Conservation (phyloP, 495 filamentous ascomycete genomes). For the Penicillium steckii region DNA sequence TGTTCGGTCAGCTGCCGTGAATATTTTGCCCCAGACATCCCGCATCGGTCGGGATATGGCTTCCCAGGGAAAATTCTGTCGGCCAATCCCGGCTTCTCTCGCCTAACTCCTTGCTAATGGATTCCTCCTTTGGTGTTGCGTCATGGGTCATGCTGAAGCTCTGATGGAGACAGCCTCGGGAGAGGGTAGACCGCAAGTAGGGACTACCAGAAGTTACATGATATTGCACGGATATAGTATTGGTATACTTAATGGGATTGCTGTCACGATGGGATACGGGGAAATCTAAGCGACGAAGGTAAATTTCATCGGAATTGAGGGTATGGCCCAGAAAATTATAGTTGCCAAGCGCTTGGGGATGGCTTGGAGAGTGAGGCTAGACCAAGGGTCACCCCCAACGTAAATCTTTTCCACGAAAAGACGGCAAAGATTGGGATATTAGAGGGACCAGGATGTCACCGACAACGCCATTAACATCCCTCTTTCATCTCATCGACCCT, state of each 20-base stretch:
- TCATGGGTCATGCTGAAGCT: not conserved
- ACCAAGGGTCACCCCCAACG: not conserved
- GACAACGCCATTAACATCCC: too few relatives aligned
- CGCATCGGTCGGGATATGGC: not conserved
- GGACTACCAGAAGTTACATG: too few relatives aligned
- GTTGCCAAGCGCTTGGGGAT: not conserved
- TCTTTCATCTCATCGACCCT: not conserved
- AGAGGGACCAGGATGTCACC: not conserved
- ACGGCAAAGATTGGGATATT: not conserved
- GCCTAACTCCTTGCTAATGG: not conserved
- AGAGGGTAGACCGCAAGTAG: too few relatives aligned
- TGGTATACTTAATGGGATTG: not conserved
- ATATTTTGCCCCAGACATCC: conserved; percentile 3
- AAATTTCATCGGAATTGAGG: too few relatives aligned
- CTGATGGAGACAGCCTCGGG: not conserved
- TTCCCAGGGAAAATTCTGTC: conserved; percentile 1
- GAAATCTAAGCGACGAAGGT: too few relatives aligned
- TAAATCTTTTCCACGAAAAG: not conserved
- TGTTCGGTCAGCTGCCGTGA: conserved; percentile 6
- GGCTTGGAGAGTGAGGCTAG: not conserved
- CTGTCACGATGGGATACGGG: not conserved
- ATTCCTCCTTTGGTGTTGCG: not conserved
- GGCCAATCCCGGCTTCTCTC: conserved; percentile 1
- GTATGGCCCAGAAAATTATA: too few relatives aligned
- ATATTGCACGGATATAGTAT: too few relatives aligned